Evolutionary conservation across 192 early-diverging fungal species (phyloP).

Genomic region (Lunasporangiospora selenospora): DNA sequence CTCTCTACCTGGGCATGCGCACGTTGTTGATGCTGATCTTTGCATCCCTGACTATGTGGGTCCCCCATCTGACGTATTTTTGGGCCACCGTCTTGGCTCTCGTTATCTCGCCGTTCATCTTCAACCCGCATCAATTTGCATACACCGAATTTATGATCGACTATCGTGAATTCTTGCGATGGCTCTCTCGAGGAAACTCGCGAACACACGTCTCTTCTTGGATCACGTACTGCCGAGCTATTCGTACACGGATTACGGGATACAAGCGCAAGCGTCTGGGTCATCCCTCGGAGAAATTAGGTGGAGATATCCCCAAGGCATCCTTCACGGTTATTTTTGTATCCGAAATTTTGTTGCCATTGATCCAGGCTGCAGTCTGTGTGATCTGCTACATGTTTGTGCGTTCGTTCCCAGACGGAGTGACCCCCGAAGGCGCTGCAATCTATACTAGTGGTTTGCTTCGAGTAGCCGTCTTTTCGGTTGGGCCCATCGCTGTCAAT

Average conservation of each 20-base stretch:
- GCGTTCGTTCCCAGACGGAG: conserved; percentile 53
- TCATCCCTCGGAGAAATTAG: conserved; percentile 58
- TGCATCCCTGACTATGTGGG: conserved; percentile 69
- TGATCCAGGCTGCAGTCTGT: conserved; percentile 65
- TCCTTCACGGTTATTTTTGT: conserved; percentile 64
- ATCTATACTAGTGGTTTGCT: conserved; percentile 54
- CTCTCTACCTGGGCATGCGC: conserved; percentile 74
- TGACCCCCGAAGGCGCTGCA: conserved; percentile 2
- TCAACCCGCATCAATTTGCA: conserved; percentile 84
- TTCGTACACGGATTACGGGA: conserved; percentile 71
- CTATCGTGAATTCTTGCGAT: conserved; percentile 77
- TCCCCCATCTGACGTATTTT: conserved; percentile 73
- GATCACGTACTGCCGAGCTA: conserved; percentile 71
- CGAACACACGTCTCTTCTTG: conserved; percentile 73
- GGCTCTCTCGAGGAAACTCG: conserved; percentile 78
- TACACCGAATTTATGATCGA: conserved; percentile 75
- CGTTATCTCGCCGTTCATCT: conserved; percentile 78
- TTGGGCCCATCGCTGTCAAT: conserved; percentile 74
- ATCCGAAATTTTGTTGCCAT: conserved; percentile 69
- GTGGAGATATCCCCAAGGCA: conserved; percentile 65
- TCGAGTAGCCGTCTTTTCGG: conserved; percentile 62
- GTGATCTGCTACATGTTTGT: conserved; percentile 66
- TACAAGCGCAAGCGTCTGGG: conserved; percentile 74
- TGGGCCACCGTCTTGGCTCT: conserved; percentile 81
- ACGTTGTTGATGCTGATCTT: conserved; percentile 73